Conservation (phyloP, 352 stramenopile genomes). For the Blastocystis sp. region DNA sequence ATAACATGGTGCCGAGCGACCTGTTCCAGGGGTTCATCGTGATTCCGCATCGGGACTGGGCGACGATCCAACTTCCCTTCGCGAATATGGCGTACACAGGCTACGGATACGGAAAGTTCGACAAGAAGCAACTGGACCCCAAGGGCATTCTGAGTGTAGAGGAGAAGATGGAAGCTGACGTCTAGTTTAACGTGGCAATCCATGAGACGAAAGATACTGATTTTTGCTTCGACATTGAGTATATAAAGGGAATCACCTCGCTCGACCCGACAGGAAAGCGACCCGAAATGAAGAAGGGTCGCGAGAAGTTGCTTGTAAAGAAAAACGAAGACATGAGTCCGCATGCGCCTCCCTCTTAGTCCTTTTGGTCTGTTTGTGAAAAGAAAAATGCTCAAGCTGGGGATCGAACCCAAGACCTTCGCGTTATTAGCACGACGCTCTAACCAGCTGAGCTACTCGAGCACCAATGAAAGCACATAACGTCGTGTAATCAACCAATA, state of each 20-base stretch:
- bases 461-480: background rate
- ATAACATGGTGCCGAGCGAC: slow-evolving; percentile 51
- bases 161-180: background rate
- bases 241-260: slow-evolving; percentile 50
- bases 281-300: slow-evolving; percentile 53
- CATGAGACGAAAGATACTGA: slow-evolving; percentile 52
- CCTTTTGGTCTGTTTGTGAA: slow-evolving; percentile 7
- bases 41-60: slow-evolving; percentile 52
- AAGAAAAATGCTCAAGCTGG: slow-evolving; percentile 47
- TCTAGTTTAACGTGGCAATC: slow-evolving; percentile 56
- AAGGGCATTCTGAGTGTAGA: slow-evolving; percentile 45
- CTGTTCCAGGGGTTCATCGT: slow-evolving; percentile 56
- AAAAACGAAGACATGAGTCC: slow-evolving; percentile 25
- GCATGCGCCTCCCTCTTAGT: slow-evolving; percentile 33
- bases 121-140: slow-evolving; percentile 45
- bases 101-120: slow-evolving; percentile 52
- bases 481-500: background rate
- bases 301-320: slow-evolving; percentile 15
- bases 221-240: slow-evolving; percentile 55
- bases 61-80: slow-evolving; percentile 47
- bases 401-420: slow-evolving; percentile 22
- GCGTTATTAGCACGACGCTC: slow-evolving; percentile 33
- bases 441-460: slow-evolving; percentile 42
- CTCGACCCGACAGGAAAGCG: slow-evolving; percentile 22
- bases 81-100: slow-evolving; percentile 48